Conservation (phyloP, 2,329 filamentous ascomycete genomes). For the Rugonectria rugulosa region DNA sequence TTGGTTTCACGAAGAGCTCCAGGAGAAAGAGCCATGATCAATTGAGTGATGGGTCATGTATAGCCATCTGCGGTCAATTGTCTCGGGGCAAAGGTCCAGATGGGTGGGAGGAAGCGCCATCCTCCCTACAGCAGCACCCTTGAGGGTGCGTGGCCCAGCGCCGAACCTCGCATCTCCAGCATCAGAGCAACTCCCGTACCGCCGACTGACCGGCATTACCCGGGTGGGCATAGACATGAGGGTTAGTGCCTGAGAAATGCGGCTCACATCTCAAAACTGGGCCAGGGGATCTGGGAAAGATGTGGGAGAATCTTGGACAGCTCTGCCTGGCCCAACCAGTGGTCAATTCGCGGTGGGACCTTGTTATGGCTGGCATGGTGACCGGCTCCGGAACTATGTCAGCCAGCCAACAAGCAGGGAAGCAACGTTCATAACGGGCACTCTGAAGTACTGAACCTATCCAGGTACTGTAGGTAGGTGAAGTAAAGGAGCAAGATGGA, state of each 20-base stretch:
- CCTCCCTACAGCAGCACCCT: conserved; percentile 4
- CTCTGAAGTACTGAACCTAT: too few relatives aligned
- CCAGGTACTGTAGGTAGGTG: too few relatives aligned
- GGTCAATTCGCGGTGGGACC: conserved; percentile 29
- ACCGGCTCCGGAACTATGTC: too few relatives aligned
- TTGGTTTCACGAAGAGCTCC: background rate
- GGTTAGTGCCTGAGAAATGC: conserved; percentile 38
- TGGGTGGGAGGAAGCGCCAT: conserved; percentile 4
- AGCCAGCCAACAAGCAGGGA: too few relatives aligned
- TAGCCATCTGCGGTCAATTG: conserved; percentile 27
- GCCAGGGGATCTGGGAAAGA: conserved; percentile 15
- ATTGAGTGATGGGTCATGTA: conserved; percentile 1
- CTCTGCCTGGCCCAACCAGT: conserved; percentile 26
- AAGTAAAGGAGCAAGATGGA: too few relatives aligned
- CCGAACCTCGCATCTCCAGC: conserved; percentile 30
- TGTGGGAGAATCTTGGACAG: conserved; percentile 18
- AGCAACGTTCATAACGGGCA: too few relatives aligned
- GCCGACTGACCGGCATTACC: conserved; percentile 41
- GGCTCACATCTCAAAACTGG: conserved; percentile 21
- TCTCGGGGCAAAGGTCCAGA: conserved; percentile 10
- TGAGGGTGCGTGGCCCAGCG: conserved; percentile 16
- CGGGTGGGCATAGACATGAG: conserved; percentile 29
- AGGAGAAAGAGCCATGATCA: conserved; percentile 8
- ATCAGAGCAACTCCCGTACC: conserved; percentile 36
- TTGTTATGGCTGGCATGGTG: conserved; percentile 29